A percentile compares a stretch with the other conserved stretches of the same genome.
Evolutionary conservation across 371 early-diverging fungal species (phyloP).

Genomic region (Mortierella sp.): DNA sequence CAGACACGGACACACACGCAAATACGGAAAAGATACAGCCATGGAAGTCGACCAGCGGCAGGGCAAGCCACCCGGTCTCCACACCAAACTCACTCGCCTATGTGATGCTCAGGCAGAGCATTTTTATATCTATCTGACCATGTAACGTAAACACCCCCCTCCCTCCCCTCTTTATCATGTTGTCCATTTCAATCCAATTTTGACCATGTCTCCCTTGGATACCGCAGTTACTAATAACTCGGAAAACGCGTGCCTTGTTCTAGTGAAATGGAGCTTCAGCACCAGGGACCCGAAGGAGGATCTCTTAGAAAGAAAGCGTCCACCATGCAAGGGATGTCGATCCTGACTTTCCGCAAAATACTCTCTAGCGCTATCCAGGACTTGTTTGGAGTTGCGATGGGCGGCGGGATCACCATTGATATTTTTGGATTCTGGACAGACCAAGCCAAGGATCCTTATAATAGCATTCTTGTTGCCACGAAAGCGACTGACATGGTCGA

Average conservation of each 20-base stretch:
- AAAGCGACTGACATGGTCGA: too few relatives aligned
- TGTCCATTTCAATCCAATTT: too few relatives aligned
- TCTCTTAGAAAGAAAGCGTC: slow-evolving; percentile 9
- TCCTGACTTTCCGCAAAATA: slow-evolving; percentile 46
- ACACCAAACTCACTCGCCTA: slow-evolving; percentile 32
- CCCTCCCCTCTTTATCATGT: background rate
- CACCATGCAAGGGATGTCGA: slow-evolving; percentile 14
- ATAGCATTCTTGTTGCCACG: slow-evolving; percentile 3
- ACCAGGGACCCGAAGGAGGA: slow-evolving; percentile 1
- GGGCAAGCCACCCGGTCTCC: background rate
- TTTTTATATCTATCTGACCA: slow-evolving; percentile 42
- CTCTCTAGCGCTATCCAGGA: slow-evolving; percentile 44
- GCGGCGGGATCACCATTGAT: slow-evolving; percentile 47
- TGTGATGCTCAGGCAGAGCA: slow-evolving; percentile 34
- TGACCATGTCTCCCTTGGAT: too few relatives aligned
- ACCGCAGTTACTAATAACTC: background rate
- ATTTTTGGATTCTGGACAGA: slow-evolving; percentile 48
- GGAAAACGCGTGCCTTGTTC: background rate
- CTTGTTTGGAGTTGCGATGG: slow-evolving; percentile 44
- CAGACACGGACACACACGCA: slow-evolving; percentile 19
- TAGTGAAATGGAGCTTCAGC: slow-evolving; percentile 42
- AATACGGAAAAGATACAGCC: background rate
- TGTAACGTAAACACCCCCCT: slow-evolving; percentile 28
- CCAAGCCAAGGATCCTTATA: slow-evolving; percentile 30
- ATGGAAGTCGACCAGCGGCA: background rate